Conservation (phyloP, 345 rosid genomes). For the Melaleuca quinquenervia region DNA sequence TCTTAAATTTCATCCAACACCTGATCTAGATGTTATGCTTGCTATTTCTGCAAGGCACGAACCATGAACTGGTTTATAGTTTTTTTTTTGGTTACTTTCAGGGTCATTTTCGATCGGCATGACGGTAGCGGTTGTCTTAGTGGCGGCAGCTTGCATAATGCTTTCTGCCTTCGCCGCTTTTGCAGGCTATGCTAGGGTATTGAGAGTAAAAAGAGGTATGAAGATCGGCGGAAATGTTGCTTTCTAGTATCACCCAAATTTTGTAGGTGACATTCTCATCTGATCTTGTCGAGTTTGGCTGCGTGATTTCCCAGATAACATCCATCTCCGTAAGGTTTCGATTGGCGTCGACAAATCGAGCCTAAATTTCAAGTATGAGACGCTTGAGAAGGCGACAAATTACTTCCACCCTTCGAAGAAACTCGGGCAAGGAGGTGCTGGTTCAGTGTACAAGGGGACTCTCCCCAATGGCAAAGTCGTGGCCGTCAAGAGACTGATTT, state of each 20-base stretch:
- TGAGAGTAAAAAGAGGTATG: not conserved
- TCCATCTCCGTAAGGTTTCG: not conserved
- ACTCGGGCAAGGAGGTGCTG: constrained; percentile 77
- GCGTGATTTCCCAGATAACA: not conserved
- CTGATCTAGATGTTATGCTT: not conserved
- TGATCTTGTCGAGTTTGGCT: not conserved
- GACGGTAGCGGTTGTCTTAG: not conserved
- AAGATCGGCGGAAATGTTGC: not conserved
- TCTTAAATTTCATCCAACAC: not conserved
- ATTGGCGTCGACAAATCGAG: not conserved
- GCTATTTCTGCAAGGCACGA: not conserved
- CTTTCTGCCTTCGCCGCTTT: not conserved
- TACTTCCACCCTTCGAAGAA: constrained; percentile 48
- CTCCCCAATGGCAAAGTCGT: constrained; percentile 61
- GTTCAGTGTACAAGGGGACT: constrained; percentile 67
- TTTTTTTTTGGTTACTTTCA: not conserved
- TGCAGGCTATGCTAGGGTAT: not conserved
- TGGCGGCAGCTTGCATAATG: not conserved
- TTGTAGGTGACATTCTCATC: not conserved
- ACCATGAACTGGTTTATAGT: not conserved
- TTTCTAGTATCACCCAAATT: not conserved
- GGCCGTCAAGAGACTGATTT: constrained; percentile 63
- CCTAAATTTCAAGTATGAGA: constrained; percentile 49
- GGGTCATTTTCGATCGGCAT: not conserved
- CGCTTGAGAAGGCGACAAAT: constrained; percentile 60